phyloP scores from a whole-genome alignment of 179 eudicot genomes.

The Gypsophila paniculata region DNA sequence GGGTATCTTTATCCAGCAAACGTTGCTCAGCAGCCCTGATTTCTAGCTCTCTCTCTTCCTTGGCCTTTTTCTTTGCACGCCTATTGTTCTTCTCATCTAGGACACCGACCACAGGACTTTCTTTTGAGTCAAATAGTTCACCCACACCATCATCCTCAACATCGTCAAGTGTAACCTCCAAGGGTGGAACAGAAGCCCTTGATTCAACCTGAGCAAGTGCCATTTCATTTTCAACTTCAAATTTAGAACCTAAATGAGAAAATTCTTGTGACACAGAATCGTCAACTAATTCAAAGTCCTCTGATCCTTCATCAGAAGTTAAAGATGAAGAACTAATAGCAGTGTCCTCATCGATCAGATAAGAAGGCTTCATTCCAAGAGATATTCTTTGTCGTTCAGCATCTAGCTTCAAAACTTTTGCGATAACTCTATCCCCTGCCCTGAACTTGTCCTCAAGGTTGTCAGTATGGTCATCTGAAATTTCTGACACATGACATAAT shows the following conservation, averaged over 20 bases:
- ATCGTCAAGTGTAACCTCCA: slow-evolving; percentile 78
- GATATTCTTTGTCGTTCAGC: slow-evolving; percentile 65
- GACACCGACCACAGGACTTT: slow-evolving; percentile 27
- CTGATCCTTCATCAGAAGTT: slow-evolving; percentile 28
- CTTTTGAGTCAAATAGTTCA: slow-evolving; percentile 23
- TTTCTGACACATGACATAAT: slow-evolving; percentile 82
- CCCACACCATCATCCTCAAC: slow-evolving; percentile 42
- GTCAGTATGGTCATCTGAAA: slow-evolving; percentile 68
- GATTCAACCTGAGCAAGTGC: slow-evolving; percentile 58
- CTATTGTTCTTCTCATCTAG: slow-evolving; percentile 51
- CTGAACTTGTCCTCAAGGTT: slow-evolving; percentile 48
- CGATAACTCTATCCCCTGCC: slow-evolving; percentile 65
- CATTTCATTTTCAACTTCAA: slow-evolving; percentile 32
- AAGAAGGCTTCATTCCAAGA: slow-evolving; percentile 80
- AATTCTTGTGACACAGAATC: slow-evolving; percentile 16
- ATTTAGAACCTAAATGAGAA: slow-evolving; percentile 27
- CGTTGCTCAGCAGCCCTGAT: slow-evolving; percentile 90
- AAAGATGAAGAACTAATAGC: slow-evolving; percentile 24
- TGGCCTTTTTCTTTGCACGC: slow-evolving; percentile 61
- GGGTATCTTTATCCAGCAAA: slow-evolving; percentile 56
- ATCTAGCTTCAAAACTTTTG: slow-evolving; percentile 78
- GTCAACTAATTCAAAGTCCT: slow-evolving; percentile 25
- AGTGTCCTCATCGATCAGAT: slow-evolving; percentile 38
- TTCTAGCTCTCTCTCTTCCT: slow-evolving; percentile 73
- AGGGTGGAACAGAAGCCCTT: slow-evolving; percentile 71